phyloP scores from a whole-genome alignment of 306 rosid species.

The Vicia faba region DNA sequence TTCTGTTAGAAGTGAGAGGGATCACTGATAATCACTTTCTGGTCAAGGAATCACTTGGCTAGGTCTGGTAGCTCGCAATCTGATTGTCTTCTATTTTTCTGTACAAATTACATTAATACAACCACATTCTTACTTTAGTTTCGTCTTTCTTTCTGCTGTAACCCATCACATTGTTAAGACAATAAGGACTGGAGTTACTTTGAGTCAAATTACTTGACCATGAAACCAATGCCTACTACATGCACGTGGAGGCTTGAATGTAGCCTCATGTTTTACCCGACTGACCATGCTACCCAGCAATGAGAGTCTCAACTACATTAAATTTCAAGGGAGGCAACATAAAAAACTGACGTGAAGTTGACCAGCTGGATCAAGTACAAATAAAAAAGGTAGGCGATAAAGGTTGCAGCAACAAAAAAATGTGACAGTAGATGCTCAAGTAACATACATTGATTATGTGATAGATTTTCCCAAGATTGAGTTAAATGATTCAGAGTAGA shows the following conservation, averaged over 20 bases:
- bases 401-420: conserved; percentile 25
- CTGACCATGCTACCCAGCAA: conserved; percentile 7
- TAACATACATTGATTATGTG: not conserved
- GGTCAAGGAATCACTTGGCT: not conserved
- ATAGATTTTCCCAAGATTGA: not conserved
- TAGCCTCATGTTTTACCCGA: conserved; percentile 20
- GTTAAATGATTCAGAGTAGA: conserved; percentile 16
- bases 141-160: not conserved
- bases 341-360: conserved; percentile 13
- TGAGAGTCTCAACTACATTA: conserved; percentile 7
- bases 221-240: conserved; percentile 21
- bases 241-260: not conserved
- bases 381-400: not conserved
- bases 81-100: not conserved
- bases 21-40: not conserved
- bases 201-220: not conserved
- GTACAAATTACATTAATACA: not conserved
- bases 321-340: conserved; percentile 4
- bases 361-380: conserved; percentile 23
- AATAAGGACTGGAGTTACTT: conserved; percentile 17
- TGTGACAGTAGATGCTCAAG: conserved; percentile 10
- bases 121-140: not conserved
- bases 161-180: not conserved
- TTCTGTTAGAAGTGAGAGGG: not conserved
- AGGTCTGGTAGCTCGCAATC: not conserved